Percentiles rank a stretch among this genome's conserved stretches.
Conservation (phyloP, 2,329 filamentous ascomycete species). For the Epichloe sylvatica region DNA sequence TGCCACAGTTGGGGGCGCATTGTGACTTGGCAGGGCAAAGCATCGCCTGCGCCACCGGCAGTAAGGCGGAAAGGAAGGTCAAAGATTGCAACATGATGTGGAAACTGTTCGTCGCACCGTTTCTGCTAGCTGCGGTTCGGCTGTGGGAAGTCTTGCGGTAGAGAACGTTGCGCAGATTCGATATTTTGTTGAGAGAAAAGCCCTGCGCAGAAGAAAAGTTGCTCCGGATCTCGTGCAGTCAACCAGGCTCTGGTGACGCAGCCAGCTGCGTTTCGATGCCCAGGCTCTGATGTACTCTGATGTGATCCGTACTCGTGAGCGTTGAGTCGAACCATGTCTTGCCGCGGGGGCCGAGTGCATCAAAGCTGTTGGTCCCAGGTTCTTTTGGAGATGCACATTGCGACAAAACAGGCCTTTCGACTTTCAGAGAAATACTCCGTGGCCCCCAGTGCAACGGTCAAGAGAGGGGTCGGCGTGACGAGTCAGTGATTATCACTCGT, state of each 20-base stretch:
- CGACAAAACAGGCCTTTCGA: neutral
- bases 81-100: neutral
- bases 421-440: too few relatives aligned
- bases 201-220: neutral
- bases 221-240: neutral
- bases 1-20: conserved; percentile 39
- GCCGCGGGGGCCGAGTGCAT: neutral
- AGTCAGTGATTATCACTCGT: too few relatives aligned
- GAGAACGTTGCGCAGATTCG: too few relatives aligned
- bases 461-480: too few relatives aligned
- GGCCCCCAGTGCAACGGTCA: neutral
- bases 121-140: too few relatives aligned
- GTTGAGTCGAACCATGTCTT: neutral
- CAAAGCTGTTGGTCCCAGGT: neutral
- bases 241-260: neutral
- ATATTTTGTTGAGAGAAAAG: too few relatives aligned
- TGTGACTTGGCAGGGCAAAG: conserved; percentile 33
- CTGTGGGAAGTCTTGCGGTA: too few relatives aligned
- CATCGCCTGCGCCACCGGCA: conserved; percentile 18
- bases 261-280: neutral
- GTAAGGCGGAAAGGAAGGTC: neutral
- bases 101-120: neutral
- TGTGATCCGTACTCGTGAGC: neutral
- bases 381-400: neutral
- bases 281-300: neutral